Percentiles rank a stretch among this genome's conserved stretches.
Evolutionary conservation across 2,329 filamentous ascomycete species (phyloP).

Genomic region (Alternaria arbusti): DNA sequence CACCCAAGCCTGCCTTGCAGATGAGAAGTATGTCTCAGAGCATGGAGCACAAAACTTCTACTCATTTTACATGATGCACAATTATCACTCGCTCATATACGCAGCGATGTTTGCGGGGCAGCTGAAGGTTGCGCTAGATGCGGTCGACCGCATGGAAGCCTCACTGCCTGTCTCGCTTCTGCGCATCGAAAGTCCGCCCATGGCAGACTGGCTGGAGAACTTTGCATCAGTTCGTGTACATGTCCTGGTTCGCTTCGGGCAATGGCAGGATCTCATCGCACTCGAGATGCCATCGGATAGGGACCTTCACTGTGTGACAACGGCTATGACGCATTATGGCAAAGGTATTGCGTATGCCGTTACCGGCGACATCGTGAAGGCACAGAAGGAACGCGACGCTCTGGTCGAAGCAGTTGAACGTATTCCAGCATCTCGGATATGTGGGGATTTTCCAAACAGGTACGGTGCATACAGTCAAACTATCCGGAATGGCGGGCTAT

Average conservation of each 20-base stretch:
- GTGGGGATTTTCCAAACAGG: constrained; percentile 70
- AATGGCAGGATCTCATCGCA: constrained; percentile 69
- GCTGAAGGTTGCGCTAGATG: constrained; percentile 66
- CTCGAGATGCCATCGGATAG: constrained; percentile 64
- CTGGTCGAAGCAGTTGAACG: constrained; percentile 60
- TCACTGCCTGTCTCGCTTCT: constrained; percentile 70
- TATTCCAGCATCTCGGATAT: constrained; percentile 65
- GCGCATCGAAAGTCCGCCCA: constrained; percentile 69
- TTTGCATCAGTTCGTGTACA: constrained; percentile 73
- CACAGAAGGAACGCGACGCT: constrained; percentile 56
- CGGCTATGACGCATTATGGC: constrained; percentile 71
- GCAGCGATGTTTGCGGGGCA: constrained; percentile 79
- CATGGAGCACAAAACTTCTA: constrained; percentile 74
- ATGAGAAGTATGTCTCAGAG: constrained; percentile 68
- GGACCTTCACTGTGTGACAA: constrained; percentile 71
- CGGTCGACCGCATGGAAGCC: constrained; percentile 64
- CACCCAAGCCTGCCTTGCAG: constrained; percentile 68
- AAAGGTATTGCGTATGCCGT: constrained; percentile 72
- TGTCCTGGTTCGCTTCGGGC: constrained; percentile 74
- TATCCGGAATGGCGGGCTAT: neutral
- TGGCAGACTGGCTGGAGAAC: constrained; percentile 78
- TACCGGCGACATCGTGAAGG: constrained; percentile 60
- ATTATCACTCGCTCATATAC: constrained; percentile 78
- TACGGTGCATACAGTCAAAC: neutral
- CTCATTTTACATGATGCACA: constrained; percentile 75